Conservation (phyloP, 805 yeast genomes). For the Sungouiozyma ichnusensis region DNA sequence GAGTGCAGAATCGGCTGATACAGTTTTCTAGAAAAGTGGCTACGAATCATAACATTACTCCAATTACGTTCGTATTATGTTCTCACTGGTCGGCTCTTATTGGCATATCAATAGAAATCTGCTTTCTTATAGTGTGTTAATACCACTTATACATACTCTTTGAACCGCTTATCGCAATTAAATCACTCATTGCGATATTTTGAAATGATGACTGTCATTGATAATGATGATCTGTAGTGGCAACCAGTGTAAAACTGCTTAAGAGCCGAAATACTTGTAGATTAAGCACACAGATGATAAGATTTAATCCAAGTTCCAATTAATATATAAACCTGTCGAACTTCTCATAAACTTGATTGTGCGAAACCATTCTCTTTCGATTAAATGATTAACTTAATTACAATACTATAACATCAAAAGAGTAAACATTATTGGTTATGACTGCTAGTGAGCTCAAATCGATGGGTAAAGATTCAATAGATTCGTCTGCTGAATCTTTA, state of each 20-base stretch:
- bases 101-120: too few relatives aligned
- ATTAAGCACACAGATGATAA: neutral
- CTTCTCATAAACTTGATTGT: neutral
- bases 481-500: conserved; percentile 19
- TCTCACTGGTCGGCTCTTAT: too few relatives aligned
- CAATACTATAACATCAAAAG: conserved; percentile 14
- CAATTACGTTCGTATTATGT: too few relatives aligned
- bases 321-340: neutral
- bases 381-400: neutral
- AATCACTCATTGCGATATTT: conserved; percentile 21
- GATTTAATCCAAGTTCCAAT: neutral
- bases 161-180: too few relatives aligned
- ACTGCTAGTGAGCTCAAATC: conserved; percentile 15
- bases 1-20: neutral
- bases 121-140: too few relatives aligned
- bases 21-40: too few relatives aligned
- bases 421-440: conserved; percentile 5
- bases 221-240: conserved; percentile 20
- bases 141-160: too few relatives aligned
- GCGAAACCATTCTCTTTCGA: neutral
- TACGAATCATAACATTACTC: too few relatives aligned
- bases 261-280: neutral
- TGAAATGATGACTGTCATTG: too few relatives aligned
- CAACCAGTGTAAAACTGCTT: neutral
- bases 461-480: conserved; percentile 8